Conservation (phyloP, 352 stramenopile species). For the Phytopythium litorale region DNA sequence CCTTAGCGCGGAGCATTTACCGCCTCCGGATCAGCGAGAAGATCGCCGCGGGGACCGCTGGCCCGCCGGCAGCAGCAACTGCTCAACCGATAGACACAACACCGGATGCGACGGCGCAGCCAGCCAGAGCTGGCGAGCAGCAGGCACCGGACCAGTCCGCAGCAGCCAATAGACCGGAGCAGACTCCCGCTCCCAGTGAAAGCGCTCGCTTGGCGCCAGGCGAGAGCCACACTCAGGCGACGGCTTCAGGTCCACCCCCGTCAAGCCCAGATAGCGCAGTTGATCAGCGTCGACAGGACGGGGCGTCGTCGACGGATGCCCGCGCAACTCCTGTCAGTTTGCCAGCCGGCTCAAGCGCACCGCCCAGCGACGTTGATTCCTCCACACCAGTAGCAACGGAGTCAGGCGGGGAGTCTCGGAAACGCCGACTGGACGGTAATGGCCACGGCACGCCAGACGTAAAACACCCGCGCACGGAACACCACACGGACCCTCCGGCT, state of each 20-base stretch:
- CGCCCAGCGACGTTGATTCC: background rate
- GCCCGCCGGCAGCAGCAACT: conserved; percentile 5
- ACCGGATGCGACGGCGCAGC: background rate
- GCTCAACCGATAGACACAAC: background rate
- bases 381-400: background rate
- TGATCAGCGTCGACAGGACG: background rate
- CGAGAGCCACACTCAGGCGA: background rate
- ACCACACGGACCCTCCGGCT: background rate
- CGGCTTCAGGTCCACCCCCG: background rate
- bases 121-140: background rate
- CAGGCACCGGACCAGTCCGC: background rate
- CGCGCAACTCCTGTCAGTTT: background rate
- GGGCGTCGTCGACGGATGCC: no score
- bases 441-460: no score
- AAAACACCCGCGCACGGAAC: background rate
- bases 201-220: background rate
- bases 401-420: background rate
- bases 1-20: conserved; percentile 26
- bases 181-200: background rate
- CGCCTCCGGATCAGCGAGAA: conserved; percentile 26
- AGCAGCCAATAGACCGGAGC: background rate
- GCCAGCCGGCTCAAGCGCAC: background rate
- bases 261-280: background rate
- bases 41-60: background rate
- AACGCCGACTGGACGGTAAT: background rate